Conservation (phyloP, 1,284 basidiomycete genomes). For the Termitomyces sp. region DNA sequence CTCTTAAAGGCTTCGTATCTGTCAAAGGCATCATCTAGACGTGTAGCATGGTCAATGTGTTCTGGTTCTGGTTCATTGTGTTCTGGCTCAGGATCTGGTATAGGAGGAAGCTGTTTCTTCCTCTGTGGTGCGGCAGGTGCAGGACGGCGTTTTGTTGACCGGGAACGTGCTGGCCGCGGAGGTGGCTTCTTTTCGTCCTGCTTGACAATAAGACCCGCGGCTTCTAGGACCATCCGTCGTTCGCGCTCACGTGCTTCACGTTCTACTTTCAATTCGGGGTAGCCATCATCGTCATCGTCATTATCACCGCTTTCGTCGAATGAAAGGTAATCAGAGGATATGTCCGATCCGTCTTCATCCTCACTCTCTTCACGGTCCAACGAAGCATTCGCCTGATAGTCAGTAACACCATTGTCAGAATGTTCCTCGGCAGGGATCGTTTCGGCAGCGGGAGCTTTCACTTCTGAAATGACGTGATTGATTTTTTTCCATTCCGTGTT, state of each 20-base stretch:
- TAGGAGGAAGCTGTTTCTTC: slow-evolving; percentile 40
- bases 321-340: slow-evolving; percentile 47
- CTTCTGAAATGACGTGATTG: slow-evolving; percentile 8
- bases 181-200: slow-evolving; percentile 39
- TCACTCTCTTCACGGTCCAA: slow-evolving; percentile 21
- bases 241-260: slow-evolving; percentile 69
- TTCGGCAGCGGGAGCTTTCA: background rate
- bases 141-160: slow-evolving; percentile 37
- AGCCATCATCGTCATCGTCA: slow-evolving; percentile 40
- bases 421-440: background rate
- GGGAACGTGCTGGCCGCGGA: slow-evolving; percentile 27
- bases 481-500: slow-evolving; percentile 15
- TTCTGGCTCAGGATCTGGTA: slow-evolving; percentile 19
- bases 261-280: slow-evolving; percentile 48
- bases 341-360: slow-evolving; percentile 25
- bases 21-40: slow-evolving; percentile 85
- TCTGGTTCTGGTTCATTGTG: slow-evolving; percentile 26
- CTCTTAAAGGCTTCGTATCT: slow-evolving; percentile 79
- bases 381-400: background rate
- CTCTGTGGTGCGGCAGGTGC: slow-evolving; percentile 45
- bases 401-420: background rate
- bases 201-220: slow-evolving; percentile 81
- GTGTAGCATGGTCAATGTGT: slow-evolving; percentile 34
- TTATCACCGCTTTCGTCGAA: slow-evolving; percentile 52
- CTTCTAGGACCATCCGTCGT: slow-evolving; percentile 77